Conservation (phyloP, 768 basidiomycete species). For the Trametopsis cervina region DNA sequence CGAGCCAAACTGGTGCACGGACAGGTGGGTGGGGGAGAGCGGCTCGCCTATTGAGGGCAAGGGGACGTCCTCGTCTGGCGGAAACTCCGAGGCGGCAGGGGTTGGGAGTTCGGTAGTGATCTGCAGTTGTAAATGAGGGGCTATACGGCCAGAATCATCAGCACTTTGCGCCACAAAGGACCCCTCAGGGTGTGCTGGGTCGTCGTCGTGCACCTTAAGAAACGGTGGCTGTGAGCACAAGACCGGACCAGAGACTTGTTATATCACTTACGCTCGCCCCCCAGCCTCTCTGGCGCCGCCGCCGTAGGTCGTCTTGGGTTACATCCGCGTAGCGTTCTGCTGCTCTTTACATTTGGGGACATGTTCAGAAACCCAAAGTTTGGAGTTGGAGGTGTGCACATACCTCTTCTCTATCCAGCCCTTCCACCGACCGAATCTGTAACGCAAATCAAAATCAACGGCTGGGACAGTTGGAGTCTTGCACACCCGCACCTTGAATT, state of each 20-base stretch:
- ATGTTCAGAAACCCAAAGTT: too few species aligned
- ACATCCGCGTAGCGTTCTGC: slow-evolving; percentile 75
- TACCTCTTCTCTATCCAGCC: slow-evolving; percentile 88
- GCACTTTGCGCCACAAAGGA: not conserved
- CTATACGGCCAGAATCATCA: not conserved
- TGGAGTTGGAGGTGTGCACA: too few species aligned
- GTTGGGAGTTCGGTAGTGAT: slow-evolving; percentile 18
- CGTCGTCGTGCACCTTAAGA: slow-evolving; percentile 1
- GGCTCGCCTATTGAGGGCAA: slow-evolving; percentile 36
- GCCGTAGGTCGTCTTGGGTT: slow-evolving; percentile 47
- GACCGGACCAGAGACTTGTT: not conserved
- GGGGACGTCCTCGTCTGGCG: slow-evolving; percentile 17
- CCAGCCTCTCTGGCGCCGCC: slow-evolving; percentile 67
- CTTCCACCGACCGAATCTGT: slow-evolving; percentile 79
- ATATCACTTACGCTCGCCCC: slow-evolving; percentile 40
- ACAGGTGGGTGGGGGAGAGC: slow-evolving; percentile 56
- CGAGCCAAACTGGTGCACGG: slow-evolving; percentile 75
- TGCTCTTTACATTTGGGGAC: slow-evolving; percentile 63
- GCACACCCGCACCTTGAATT: slow-evolving; percentile 77
- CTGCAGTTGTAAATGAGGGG: slow-evolving; percentile 17
- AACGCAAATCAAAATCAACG: too few species aligned
- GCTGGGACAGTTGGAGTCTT: too few species aligned
- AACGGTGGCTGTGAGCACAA: not conserved
- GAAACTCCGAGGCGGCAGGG: slow-evolving; percentile 12
- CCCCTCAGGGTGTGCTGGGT: not conserved